Evolutionary conservation across 2,329 filamentous ascomycete genomes (phyloP).

Genomic region (Aspergillus fructus): DNA sequence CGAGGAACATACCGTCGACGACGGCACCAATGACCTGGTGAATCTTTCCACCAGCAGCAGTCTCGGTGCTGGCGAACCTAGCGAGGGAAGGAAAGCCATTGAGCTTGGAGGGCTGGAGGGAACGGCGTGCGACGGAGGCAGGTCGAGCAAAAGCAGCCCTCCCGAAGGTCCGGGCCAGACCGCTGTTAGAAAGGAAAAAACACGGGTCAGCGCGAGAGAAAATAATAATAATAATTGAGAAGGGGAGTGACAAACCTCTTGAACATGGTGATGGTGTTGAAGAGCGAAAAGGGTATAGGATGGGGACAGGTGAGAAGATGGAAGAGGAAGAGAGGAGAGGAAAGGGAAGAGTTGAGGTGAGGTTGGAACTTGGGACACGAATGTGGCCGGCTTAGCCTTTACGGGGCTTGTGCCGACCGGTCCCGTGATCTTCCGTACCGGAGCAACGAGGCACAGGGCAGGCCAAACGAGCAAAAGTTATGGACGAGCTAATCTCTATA

Average conservation of each 20-base stretch:
- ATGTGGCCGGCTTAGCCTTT: conserved; percentile 38
- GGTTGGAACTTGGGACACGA: conserved; percentile 30
- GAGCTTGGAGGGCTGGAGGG: conserved; percentile 58
- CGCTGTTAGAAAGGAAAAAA: conserved; percentile 45
- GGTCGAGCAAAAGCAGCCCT: conserved; percentile 59
- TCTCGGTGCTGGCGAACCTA: conserved; percentile 62
- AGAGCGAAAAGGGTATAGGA: conserved; percentile 40
- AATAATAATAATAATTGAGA: conserved; percentile 15
- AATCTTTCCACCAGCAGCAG: conserved; percentile 61
- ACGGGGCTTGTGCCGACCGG: conserved; percentile 44
- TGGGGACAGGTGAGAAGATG: conserved; percentile 34
- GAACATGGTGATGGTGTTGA: conserved; percentile 57
- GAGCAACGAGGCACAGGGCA: conserved; percentile 19
- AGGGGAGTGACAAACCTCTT: conserved; percentile 53
- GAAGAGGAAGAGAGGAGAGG: conserved; percentile 32
- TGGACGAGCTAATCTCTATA: neutral
- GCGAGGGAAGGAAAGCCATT: conserved; percentile 60
- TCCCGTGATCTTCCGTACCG: conserved; percentile 45
- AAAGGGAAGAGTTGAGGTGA: conserved; percentile 29
- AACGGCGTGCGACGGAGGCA: conserved; percentile 53
- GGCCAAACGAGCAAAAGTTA: neutral
- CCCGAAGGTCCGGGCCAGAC: conserved; percentile 65
- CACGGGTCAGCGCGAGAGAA: conserved; percentile 10
- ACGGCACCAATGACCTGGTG: conserved; percentile 96
- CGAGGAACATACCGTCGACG: conserved; percentile 77